Conservation (phyloP, 345 rosid genomes). For the Citropsis articulata region DNA sequence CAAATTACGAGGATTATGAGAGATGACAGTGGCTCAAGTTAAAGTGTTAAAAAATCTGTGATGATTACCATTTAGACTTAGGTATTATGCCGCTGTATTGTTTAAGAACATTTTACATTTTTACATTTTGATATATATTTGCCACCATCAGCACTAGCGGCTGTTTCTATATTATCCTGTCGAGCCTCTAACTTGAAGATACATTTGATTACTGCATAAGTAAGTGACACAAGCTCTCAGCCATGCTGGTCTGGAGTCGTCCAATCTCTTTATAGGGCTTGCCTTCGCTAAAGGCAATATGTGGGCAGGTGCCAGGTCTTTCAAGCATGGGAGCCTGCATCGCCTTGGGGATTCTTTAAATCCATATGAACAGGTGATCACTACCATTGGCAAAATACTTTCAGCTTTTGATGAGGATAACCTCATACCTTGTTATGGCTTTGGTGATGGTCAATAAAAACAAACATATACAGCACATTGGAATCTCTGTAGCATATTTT, state of each 20-base stretch:
- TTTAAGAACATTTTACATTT: background rate
- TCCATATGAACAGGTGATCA: constrained; percentile 53
- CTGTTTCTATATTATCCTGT: background rate
- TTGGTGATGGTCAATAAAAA: constrained; percentile 46
- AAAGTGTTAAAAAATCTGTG: constrained; percentile 28
- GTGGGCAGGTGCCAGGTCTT: constrained; percentile 63
- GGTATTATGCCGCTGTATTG: constrained; percentile 17
- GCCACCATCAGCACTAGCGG: too few species aligned
- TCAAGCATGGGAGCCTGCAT: constrained; percentile 38
- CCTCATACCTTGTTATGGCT: constrained; percentile 51
- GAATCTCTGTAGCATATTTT: background rate
- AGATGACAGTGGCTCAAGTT: constrained; percentile 19
- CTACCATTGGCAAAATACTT: constrained; percentile 51
- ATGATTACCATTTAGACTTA: constrained; percentile 39
- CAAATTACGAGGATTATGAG: constrained; percentile 16
- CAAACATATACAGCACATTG: background rate
- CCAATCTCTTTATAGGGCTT: constrained; percentile 68
- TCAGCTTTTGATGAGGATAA: constrained; percentile 53
- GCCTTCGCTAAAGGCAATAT: constrained; percentile 79
- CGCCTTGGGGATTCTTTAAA: constrained; percentile 36
- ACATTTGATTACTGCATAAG: background rate
- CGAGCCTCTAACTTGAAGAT: background rate
- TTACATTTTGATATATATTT: background rate
- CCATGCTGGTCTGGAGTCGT: constrained; percentile 73
- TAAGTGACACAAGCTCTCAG: constrained; percentile 70